Evolutionary conservation across 2,329 filamentous ascomycete genomes (phyloP), one percentile per base, ranked within the genome.

Genomic region (Penicillium carneum): DNA sequence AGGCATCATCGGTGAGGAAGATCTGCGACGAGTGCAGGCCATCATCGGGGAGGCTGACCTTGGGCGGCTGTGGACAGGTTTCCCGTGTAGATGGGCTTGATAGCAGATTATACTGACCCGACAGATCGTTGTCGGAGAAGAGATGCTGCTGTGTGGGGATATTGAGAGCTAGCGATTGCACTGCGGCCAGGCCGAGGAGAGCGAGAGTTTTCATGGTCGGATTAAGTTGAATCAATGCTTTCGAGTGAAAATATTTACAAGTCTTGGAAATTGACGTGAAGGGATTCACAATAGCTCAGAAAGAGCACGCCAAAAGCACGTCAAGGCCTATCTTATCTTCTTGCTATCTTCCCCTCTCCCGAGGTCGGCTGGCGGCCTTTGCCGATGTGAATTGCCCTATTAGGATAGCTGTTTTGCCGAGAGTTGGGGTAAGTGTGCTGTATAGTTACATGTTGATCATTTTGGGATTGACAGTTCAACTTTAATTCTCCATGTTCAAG

Each of bases 31-130:
- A 64, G 31, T 72, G 65, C 3, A 77, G 55, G 1, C 71, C 72
- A 51, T 77, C 75, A 20, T 73, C 52, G 0, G 71, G 68, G 0
- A 62, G n/a, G 12, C 53, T 23, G 18, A 75, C 64, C 36, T 72
- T 76, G 4, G 68, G 61, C 18, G 75, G 65, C 42, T 76, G 66
- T 0, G 73, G 74, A 50, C 75, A 77, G 29, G 66, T 65, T n/a
- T 71, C 68, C 10, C 46, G 57, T 14, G 45, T 50, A 14, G 63
- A 60, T 16, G 57, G 56, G 9, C 57, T 39, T 5, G 46, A 55
- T 61, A 49, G 38, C 12, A 50, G 39, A n/a, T 46, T 34, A 29
- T 48, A 34, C 29, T 43, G 39, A 18, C 12, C 20, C 9, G 26
- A 48, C 12, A 48, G 9, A n/a, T 56, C 20, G 43, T n/a, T 29